Base-by-base conservation (phyloP, 2,329 filamentous ascomycete genomes). In the Colletotrichum costaricense region DNA sequence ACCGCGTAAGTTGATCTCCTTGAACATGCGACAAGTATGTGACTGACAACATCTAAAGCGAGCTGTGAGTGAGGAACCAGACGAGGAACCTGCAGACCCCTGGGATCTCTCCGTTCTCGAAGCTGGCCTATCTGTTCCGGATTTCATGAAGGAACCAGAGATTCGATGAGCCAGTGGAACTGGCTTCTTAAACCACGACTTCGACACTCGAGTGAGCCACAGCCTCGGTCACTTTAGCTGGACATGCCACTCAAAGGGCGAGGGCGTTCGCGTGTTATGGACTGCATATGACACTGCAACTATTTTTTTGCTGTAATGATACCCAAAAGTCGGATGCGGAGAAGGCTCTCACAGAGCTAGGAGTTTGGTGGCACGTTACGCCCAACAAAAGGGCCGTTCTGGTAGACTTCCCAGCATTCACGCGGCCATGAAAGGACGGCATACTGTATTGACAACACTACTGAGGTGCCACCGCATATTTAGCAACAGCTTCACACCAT, bases 101-200 rank as follows among this genome's bases (percentile, higher is more conserved):
- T 73, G 71, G 71, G 71, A 73, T 12, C 69, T 73, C 6, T 71
- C 71, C 24, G 67, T 70, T 5, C 81, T 79, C 0, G 82, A 84
- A 14, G 77, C 79, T 4, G 82, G 80, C 1, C 78, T 85, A 28
- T 74, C 80, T 6, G 78, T 84, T 54, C 82, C 84, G 1, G 83
- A 85, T 55, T 85, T 85, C 68, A 84, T 86, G 82, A 81, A 82
- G 4, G 84, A 85, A 64, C 82, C 83, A 1, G 84, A 86, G 76
- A 80, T 86, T 71, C 80, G 84, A 24, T 85, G 72, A 81, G 9
- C 3, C n/a, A 14, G 16, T 4, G 5, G 46, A 11, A 38, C 4
- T 19, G 5, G 8, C 42, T 49, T 49, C 8, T 49, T 49, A 22
- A n/a, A 3, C 42, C 42, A 49, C 42, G 42, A 22, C 8, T 9